Percentiles rank a stretch among this genome's conserved stretches.
Conservation (phyloP, 192 early-diverging fungal species). For the Spizellomyces sp. region DNA sequence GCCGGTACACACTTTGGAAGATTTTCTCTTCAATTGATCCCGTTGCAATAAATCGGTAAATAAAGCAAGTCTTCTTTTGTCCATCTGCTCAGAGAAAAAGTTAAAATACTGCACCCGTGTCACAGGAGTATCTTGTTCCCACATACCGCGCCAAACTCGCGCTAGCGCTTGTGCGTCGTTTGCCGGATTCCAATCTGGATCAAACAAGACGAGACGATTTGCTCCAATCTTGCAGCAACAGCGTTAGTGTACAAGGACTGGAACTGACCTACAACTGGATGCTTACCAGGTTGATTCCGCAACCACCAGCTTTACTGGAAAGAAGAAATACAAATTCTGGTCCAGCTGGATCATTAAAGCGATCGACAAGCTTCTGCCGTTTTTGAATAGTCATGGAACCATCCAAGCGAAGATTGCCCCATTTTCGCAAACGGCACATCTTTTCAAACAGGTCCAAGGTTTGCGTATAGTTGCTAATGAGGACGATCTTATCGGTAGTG, state of each 20-base stretch:
- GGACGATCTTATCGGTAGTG: conserved; percentile 91
- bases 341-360: conserved; percentile 90
- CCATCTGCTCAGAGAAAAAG: conserved; percentile 42
- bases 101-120: not conserved
- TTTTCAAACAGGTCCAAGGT: conserved; percentile 93
- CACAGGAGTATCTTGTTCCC: not conserved
- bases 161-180: conserved; percentile 80
- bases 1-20: conserved; percentile 86
- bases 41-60: conserved; percentile 98
- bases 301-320: conserved; percentile 97
- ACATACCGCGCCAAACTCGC: conserved; percentile 38
- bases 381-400: conserved; percentile 91
- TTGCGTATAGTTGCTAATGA: conserved; percentile 99
- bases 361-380: conserved; percentile 92
- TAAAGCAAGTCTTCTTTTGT: conserved; percentile 79
- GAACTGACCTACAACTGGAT: conserved; percentile 1
- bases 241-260: not conserved
- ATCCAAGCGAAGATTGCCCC: conserved; percentile 82
- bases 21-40: conserved; percentile 99
- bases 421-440: conserved; percentile 77
- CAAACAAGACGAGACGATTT: conserved; percentile 94
- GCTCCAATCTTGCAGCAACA: conserved; percentile 75
- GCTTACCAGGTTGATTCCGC: conserved; percentile 86
- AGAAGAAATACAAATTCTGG: conserved; percentile 92
- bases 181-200: conserved; percentile 95